A percentile compares a stretch with the other conserved stretches of the same genome.
phyloP scores from a whole-genome alignment of 148 eudicot genomes.

The Camellia japonica region DNA sequence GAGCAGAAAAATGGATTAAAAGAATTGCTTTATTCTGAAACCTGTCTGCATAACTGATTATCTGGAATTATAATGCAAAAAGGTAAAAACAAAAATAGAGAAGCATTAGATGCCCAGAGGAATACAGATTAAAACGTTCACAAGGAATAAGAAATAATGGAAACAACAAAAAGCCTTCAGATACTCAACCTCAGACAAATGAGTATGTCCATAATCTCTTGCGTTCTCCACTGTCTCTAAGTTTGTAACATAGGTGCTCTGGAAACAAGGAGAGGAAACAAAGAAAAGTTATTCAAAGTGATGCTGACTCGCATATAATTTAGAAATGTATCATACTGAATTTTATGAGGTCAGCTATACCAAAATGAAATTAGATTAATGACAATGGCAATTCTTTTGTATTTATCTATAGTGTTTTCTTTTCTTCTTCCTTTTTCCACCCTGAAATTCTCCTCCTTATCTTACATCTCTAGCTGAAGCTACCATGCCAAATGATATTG shows the following conservation, averaged over 20 bases:
- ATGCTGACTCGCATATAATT: neutral
- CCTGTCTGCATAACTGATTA: conserved; percentile 52
- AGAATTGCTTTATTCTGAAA: conserved; percentile 91
- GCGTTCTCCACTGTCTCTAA: conserved; percentile 68
- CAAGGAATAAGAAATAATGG: neutral
- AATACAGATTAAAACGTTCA: neutral
- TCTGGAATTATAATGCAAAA: conserved; percentile 34
- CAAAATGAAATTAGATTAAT: neutral
- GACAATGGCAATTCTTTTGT: neutral
- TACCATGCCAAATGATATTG: neutral
- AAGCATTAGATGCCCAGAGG: neutral
- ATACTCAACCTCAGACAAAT: conserved; percentile 69
- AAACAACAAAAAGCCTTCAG: neutral
- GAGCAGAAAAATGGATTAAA: conserved; percentile 91
- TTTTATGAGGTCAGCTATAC: neutral
- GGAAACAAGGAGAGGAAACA: conserved; percentile 17
- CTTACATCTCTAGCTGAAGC: neutral
- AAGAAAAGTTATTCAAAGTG: neutral
- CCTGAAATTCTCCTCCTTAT: neutral
- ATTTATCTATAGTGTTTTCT: neutral
- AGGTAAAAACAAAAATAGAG: conserved; percentile 1
- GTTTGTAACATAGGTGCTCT: conserved; percentile 79
- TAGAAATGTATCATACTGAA: neutral
- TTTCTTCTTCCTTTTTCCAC: too few relatives aligned
- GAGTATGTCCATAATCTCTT: conserved; percentile 87